Conservation (phyloP, 495 filamentous ascomycete genomes). For the Usnea hakonensis region DNA sequence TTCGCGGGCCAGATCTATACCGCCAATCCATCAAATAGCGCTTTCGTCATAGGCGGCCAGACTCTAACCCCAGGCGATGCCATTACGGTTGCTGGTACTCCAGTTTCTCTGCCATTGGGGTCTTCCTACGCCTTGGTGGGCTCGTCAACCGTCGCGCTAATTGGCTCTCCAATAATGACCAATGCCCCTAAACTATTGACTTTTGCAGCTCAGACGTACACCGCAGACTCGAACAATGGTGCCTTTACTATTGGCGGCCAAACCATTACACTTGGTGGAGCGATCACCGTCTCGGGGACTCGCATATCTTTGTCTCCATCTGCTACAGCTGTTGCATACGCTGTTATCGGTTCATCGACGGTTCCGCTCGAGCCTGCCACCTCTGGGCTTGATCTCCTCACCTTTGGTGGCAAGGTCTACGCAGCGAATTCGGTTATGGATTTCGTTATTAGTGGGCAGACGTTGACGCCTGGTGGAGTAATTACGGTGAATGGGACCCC, state of each 20-base stretch:
- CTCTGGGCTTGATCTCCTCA: neutral
- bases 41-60: too few species aligned
- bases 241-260: neutral
- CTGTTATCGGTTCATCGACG: neutral
- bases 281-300: neutral
- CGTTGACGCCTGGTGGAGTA: constrained; percentile 1
- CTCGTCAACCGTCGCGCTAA: constrained; percentile 1
- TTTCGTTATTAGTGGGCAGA: constrained; percentile 1
- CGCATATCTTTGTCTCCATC: neutral
- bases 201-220: neutral
- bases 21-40: too few species aligned
- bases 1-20: too few species aligned
- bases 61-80: too few species aligned
- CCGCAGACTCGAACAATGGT: neutral
- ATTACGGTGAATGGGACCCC: neutral
- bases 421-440: neutral
- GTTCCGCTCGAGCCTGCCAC: neutral
- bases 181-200: neutral
- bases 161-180: neutral
- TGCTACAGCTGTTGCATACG: neutral
- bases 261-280: neutral
- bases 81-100: constrained; percentile 15
- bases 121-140: constrained; percentile 5
- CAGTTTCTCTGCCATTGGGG: constrained; percentile 8
- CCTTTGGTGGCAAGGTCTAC: neutral